These are phyloP conservation scores for Paecilomyces sp. DNA, from an alignment of 2,329 filamentous ascomycete species.

Conservation along the genomic window DNA sequence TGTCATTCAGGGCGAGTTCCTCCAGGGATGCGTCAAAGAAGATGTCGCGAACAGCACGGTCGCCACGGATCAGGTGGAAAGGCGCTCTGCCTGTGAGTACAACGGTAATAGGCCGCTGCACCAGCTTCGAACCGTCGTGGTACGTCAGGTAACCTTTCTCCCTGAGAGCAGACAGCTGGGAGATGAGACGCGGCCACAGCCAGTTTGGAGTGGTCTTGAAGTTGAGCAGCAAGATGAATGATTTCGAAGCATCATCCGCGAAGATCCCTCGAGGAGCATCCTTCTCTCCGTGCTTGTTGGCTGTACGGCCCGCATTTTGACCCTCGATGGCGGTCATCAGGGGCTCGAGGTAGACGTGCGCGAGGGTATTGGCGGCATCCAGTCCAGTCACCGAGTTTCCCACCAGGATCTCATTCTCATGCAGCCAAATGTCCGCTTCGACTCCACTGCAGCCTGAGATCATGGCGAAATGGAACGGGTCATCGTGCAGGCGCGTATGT, in stretches of 20 bases:
- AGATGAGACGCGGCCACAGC: constrained; percentile 12
- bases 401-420: constrained; percentile 15
- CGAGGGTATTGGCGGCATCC: constrained; percentile 11
- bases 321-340: constrained; percentile 12
- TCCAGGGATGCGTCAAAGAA: constrained; percentile 10
- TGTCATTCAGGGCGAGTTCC: constrained; percentile 2
- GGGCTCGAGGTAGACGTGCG: constrained; percentile 13
- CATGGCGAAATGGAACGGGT: constrained; percentile 14
- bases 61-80: constrained; percentile 2
- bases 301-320: constrained; percentile 1
- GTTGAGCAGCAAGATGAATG: constrained; percentile 19
- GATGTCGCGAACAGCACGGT: neutral
- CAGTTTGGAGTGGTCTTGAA: constrained; percentile 10
- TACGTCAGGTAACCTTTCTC: constrained; percentile 16
- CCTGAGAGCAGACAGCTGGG: constrained; percentile 12
- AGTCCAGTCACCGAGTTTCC: constrained; percentile 7
- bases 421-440: constrained; percentile 18
- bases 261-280: constrained; percentile 4
- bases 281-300: neutral
- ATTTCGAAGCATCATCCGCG: constrained; percentile 3
- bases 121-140: constrained; percentile 11
- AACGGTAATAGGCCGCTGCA: constrained; percentile 16
- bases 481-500: constrained; percentile 9
- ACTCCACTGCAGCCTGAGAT: constrained; percentile 18
- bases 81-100: constrained; percentile 11